Evolutionary conservation across 768 basidiomycete species (phyloP), one percentile per base, ranked within the genome.

Genomic region (Leccinum longicurvipes): DNA sequence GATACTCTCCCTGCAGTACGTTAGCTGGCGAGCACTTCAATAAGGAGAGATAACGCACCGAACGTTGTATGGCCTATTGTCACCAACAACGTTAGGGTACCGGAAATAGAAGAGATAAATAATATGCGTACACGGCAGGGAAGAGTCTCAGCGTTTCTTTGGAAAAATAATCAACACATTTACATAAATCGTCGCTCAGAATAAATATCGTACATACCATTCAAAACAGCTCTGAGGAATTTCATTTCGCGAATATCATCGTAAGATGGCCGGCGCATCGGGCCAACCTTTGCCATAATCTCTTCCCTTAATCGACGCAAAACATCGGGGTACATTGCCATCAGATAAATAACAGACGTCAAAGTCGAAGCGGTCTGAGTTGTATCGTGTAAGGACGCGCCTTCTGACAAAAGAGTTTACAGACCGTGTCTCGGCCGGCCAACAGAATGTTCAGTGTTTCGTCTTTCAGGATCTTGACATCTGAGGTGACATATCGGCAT

Each of bases 291-390:
- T 23, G 59, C 61, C 17, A 78, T 12, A 24, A 82, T 72, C 53
- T 82, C 81, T 45, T 73, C 65, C 6, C 78, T 74, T n/a, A 81
- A 62, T 5, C 70, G 67, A 15, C 24, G 50, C 21, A 77, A 60
- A n/a, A 79, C 67, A 0, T 72, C 57, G 4, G 79, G 80, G 59
- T 82, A 71, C 63, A 74, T 69, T 21, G 79, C 68, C 34, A 83
- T 72, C 59, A 77, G 67, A 64, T 82, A 82, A 2, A 77, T 60
- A 3, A 71, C 69, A 51, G 74, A 79, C 3, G 74, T 80, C 47
- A 82, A 63, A 1, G 73, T 73, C 27, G 71, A 71, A 8, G 79
- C 76, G 21, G 77, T 79, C 79, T 78, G 27, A 9, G 7, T 28
- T 47, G n/a, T 19, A 41, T 41, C 39, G 19, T 6, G 46, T 60